Conservation (phyloP, 208 protist genomes). For the Blastocrithidia nonstop region DNA sequence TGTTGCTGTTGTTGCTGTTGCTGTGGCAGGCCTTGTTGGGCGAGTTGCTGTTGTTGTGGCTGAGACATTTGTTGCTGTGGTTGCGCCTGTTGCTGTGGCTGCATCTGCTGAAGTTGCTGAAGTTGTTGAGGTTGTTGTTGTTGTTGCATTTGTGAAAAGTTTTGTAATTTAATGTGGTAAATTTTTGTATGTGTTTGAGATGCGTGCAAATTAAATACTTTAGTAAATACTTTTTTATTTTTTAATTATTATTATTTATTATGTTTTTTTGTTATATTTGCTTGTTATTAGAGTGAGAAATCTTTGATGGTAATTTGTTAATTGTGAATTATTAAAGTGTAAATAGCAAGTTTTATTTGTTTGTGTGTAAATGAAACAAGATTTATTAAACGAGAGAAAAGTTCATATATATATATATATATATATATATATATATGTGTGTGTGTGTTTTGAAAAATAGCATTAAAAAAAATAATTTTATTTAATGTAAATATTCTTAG, state of each 20-base stretch:
- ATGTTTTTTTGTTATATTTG: constrained; percentile 3
- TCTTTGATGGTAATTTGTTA: constrained; percentile 1
- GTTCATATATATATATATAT: constrained; percentile 6
- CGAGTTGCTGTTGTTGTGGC: too few relatives aligned
- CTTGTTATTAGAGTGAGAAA: constrained; percentile 2
- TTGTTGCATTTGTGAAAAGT: constrained; percentile 53
- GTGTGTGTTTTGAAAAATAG: constrained; percentile 3
- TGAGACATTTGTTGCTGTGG: too few relatives aligned
- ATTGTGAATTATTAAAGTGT: not conserved
- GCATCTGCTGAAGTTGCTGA: constrained; percentile 50
- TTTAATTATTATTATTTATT: not conserved
- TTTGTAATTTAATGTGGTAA: too few relatives aligned
- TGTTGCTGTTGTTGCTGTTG: too few relatives aligned
- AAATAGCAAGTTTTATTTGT: too few relatives aligned
- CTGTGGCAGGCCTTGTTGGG: constrained; percentile 78
- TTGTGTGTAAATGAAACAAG: not conserved
- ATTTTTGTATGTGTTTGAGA: too few relatives aligned
- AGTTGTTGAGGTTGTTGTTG: constrained; percentile 68
- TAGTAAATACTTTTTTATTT: not conserved
- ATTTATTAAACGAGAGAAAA: constrained; percentile 1
- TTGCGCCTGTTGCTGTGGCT: constrained; percentile 60
- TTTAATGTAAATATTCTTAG: too few relatives aligned
- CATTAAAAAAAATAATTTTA: too few relatives aligned
- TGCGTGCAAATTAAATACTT: too few relatives aligned
- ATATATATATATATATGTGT: constrained; percentile 4